Evolutionary conservation across 164 flowering plant species (phyloP).

Genomic region (Macadamia integrifolia): DNA sequence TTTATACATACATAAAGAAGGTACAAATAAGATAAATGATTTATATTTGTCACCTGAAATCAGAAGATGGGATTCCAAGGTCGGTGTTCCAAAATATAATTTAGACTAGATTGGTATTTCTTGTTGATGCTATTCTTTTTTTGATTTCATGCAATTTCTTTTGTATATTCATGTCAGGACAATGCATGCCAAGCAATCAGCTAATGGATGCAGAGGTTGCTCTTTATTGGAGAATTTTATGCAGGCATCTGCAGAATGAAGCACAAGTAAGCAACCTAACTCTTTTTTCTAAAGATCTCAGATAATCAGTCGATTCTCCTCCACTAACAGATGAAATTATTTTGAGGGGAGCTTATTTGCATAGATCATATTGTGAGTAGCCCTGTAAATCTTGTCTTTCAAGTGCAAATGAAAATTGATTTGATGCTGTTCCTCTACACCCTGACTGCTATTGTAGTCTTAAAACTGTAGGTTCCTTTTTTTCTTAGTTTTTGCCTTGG

Average conservation of each 20-base stretch:
- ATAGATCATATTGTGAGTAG: no score
- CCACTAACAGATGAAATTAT: no score
- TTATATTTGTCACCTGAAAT: no score
- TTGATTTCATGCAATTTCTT: not conserved
- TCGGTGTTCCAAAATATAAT: no score
- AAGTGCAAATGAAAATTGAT: not conserved
- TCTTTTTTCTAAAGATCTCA: not conserved
- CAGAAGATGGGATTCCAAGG: no score
- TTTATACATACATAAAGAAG: no score
- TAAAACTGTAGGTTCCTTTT: not conserved
- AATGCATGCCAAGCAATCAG: constrained; percentile 26
- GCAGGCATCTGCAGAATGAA: constrained; percentile 63
- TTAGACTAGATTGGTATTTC: not conserved
- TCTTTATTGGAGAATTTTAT: constrained; percentile 76
- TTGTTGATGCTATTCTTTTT: not conserved
- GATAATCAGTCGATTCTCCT: not conserved
- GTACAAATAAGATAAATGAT: no score
- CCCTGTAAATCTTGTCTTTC: no score
- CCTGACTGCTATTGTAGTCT: not conserved
- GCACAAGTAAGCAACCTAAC: constrained; percentile 66
- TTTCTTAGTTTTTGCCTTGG: not conserved
- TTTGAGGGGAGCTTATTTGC: not conserved
- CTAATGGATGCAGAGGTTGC: constrained; percentile 88
- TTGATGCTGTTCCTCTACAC: not conserved
- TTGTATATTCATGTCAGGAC: constrained; percentile 15